Evolutionary conservation across 2,329 filamentous ascomycete genomes (phyloP), one percentile per base, ranked within the genome.

Genomic region (Ceratocystiopsis brevicomis): DNA sequence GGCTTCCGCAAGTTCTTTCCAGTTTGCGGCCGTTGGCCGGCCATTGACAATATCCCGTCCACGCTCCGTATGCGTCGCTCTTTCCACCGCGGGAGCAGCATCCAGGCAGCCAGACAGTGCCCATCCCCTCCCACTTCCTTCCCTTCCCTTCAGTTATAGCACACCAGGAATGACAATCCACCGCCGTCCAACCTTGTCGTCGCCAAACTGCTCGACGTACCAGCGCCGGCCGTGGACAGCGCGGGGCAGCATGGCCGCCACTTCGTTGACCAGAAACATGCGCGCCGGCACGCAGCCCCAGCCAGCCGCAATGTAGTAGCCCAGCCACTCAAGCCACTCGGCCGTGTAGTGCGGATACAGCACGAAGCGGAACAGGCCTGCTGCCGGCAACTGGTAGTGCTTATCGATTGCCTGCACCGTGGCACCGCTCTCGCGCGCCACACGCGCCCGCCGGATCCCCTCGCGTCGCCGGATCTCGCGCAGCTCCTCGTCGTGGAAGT

Each of bases 291-390:
- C 63, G 55, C 78, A 84, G 5, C 63, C 60, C 62, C 66, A 71
- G 1, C 76, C 77, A 45, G 78, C 71, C 51, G 81, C 71, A 58
- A 94, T 71, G 66, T 79, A 86, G 59, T 86, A 98, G 0, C 90
- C 90, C 4, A 71, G 59, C 90, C 90, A 98, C 67, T 98, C 90
- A 43, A 94, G 58, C 90, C 90, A 98, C 63, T 98, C 90, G 56
- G 79, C 81, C n/a, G 93, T 67, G 59, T 95, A 98, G 59, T 98
- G 90, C 51, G 90, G 86, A 59, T 80, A 94, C 46, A 96, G 68
- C 56, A 94, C 73, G 53, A 77, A 79, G 50, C 71, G 68, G 61
- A 96, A 98, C 41, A 94, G 61, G 1, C 87, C 86, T 41, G 79
- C 79, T 54, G 83, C 67, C 0, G 90, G 90, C 42, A 98, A 73